Percentiles rank a stretch among this genome's conserved stretches.
phyloP scores from a whole-genome alignment of 345 rosid genomes.

The Eucalyptus dawsonii region DNA sequence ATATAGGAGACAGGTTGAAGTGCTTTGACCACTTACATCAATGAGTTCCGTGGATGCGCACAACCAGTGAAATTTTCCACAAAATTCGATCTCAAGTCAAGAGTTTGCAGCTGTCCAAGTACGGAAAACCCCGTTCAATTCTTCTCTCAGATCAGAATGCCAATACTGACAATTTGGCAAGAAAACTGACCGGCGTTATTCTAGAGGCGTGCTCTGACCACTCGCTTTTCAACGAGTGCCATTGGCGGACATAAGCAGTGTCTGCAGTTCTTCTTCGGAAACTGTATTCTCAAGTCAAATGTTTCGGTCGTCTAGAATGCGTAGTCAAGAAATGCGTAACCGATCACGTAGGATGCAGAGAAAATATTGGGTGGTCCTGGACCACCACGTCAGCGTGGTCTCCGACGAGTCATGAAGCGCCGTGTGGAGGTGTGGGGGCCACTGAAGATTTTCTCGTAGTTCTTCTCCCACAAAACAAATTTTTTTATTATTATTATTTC shows the following conservation, averaged over 20 bases:
- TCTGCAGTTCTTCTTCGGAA: not conserved
- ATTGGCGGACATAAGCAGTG: too few species aligned
- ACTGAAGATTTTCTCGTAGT: too few species aligned
- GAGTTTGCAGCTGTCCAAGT: not conserved
- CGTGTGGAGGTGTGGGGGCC: too few species aligned
- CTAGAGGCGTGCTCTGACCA: not conserved
- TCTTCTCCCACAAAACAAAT: too few species aligned
- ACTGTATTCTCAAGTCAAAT: not conserved
- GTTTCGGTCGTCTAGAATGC: not conserved
- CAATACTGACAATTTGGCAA: not conserved
- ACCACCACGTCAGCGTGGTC: too few species aligned
- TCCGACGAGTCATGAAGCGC: too few species aligned
- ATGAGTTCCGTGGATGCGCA: too few species aligned
- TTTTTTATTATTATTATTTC: too few species aligned
- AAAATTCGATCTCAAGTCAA: too few species aligned
- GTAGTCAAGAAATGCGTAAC: not conserved
- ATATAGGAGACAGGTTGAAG: not conserved
- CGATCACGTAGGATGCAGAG: not conserved
- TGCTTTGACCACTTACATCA: not conserved
- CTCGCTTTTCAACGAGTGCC: too few species aligned
- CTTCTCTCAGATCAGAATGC: not conserved
- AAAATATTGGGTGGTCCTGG: too few species aligned
- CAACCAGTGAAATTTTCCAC: too few species aligned
- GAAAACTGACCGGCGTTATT: not conserved
- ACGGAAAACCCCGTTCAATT: fast-evolving